A percentile compares a stretch with the other conserved stretches of the same genome.
These are phyloP conservation scores for Heterobasidion irregulare DNA, from an alignment of 1,284 basidiomycete genomes.

Conservation along the genomic window DNA sequence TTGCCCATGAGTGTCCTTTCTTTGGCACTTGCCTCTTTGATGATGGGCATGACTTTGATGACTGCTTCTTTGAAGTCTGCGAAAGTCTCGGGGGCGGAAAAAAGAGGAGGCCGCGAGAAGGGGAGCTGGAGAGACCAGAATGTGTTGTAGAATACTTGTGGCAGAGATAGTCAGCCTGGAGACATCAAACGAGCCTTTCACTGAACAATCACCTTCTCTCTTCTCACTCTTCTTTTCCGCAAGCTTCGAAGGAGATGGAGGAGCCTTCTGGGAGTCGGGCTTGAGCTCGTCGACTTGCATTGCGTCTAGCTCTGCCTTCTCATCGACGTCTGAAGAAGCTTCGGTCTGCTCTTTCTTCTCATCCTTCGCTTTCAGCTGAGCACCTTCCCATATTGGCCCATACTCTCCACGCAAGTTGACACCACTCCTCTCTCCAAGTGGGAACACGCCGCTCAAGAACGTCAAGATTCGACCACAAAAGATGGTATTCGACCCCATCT, in stretches of 20 bases:
- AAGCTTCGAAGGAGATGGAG: background rate
- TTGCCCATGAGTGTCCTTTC: conserved; percentile 79
- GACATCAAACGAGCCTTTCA: conserved; percentile 1
- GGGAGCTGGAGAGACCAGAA: conserved; percentile 82
- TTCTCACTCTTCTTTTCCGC: conserved; percentile 28
- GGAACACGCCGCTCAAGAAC: conserved; percentile 80
- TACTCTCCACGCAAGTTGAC: conserved; percentile 86
- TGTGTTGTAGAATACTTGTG: conserved; percentile 68
- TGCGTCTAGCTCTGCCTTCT: conserved; percentile 17
- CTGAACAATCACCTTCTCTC: conserved; percentile 46
- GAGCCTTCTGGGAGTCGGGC: conserved; percentile 7
- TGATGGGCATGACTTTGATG: conserved; percentile 62
- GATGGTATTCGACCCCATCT: conserved; percentile 73
- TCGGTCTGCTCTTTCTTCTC: conserved; percentile 7
- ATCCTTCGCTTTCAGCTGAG: conserved; percentile 24
- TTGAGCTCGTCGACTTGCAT: conserved; percentile 31
- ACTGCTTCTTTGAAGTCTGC: conserved; percentile 60
- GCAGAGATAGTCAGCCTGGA: background rate
- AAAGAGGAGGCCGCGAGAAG: conserved; percentile 64
- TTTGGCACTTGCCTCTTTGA: conserved; percentile 77
- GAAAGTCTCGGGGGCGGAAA: conserved; percentile 47
- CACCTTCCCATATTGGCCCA: conserved; percentile 72
- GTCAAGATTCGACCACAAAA: conserved; percentile 86
- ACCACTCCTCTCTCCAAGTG: conserved; percentile 81
- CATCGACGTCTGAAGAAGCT: conserved; percentile 9